Percentiles rank a stretch among this genome's conserved stretches.
phyloP scores from a whole-genome alignment of 148 eudicot genomes.

The Rhododendron ferrugineum region DNA sequence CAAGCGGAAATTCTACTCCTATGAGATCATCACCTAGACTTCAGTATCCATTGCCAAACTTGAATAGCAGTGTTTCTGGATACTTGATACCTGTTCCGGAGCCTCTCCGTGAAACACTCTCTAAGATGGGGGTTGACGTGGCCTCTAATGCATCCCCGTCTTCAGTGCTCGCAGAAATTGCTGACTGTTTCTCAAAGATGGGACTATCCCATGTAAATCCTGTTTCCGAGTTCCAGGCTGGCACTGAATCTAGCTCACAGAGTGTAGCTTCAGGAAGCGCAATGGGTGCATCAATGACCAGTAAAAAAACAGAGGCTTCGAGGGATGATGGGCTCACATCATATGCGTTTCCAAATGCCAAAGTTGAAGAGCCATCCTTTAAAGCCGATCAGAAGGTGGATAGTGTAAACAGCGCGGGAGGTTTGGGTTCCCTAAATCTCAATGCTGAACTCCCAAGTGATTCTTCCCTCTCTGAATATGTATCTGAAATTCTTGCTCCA shows the following conservation, averaged over 20 bases:
- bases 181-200: conserved; percentile 34
- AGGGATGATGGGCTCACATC: conserved; percentile 4
- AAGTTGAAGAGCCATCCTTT: conserved; percentile 4
- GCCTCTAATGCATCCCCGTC: conserved; percentile 36
- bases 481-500: neutral
- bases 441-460: neutral
- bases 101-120: conserved; percentile 38
- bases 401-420: neutral
- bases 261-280: neutral
- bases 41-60: conserved; percentile 22
- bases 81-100: conserved; percentile 42
- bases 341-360: conserved; percentile 9
- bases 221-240: conserved; percentile 14
- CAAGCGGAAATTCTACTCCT: conserved; percentile 44
- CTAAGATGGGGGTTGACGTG: conserved; percentile 43
- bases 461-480: neutral
- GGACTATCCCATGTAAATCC: conserved; percentile 30
- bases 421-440: neutral
- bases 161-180: conserved; percentile 40
- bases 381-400: conserved; percentile 3
- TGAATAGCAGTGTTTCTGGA: conserved; percentile 28
- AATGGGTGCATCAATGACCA: neutral
- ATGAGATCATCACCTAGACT: conserved; percentile 28
- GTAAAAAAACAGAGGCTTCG: conserved; percentile 20
- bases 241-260: conserved; percentile 8